Base-by-base conservation (phyloP, 208 protist species). In the Crithidia bombi region DNA sequence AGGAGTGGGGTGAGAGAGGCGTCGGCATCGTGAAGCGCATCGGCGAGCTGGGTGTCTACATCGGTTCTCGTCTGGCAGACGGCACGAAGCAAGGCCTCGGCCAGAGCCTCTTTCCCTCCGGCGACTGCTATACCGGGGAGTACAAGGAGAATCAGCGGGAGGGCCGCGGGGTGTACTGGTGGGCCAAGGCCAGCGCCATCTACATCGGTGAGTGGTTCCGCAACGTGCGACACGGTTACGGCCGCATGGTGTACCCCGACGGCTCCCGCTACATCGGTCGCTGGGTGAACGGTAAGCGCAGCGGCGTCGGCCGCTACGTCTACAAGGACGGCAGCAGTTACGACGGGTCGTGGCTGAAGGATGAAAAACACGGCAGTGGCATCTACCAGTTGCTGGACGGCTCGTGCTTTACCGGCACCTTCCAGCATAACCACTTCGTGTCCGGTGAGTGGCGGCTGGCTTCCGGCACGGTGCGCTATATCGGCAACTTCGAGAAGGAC, bases 1-100 rank as follows among this genome's bases (percentile, higher is more conserved):
- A 91, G 26, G 81, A 96, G 69, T 93, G 82, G 85, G 88, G 87
- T 21, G 83, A 91, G 26, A 41, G 73, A 36, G 89, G 87, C 17
- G 76, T 87, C 0, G 86, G 85, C 36, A 46, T 93, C 55, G 90
- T 97, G 23, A 93, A 93, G 78, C 83, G 83, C 41, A 89, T 97
- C 59, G 92, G 92, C 46, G 92, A 97, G 81, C 82, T 97, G n/a
- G 92, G 92, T 50, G 75, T 95, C 2, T 97, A 90, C 68, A 26
- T 83, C n/a, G 92, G 92, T 15, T 68, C 82, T 2, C 83, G 90
- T 5, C 62, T 82, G 56, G 66, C 77, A 2, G 83, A 92, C 72
- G 85, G 87, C n/a, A 93, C 86, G n/a, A 97, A 97, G 67, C 73
- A 92, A 35, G 92, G 92, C 28, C 83, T 97, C 26, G 92, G 92